Conservation (phyloP, 768 basidiomycete genomes). For the Mycena indigotica region DNA sequence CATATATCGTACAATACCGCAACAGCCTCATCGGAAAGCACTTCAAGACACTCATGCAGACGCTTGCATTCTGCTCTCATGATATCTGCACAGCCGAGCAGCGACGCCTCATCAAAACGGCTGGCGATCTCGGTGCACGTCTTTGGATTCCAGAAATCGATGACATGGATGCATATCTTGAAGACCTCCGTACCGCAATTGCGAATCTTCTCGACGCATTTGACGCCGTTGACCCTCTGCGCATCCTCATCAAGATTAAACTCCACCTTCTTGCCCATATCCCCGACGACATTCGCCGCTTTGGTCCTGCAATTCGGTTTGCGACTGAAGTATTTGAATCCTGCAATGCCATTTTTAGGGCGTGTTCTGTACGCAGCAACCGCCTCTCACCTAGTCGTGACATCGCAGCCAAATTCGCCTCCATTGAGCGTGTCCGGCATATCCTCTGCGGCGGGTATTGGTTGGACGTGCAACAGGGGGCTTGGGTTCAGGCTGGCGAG, state of each 20-base stretch:
- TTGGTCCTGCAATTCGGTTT: slow-evolving; percentile 27
- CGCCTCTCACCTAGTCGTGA: slow-evolving; percentile 32
- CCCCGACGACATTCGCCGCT: slow-evolving; percentile 22
- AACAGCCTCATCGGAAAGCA: slow-evolving; percentile 30
- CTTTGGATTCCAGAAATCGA: slow-evolving; percentile 25
- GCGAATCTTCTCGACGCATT: slow-evolving; percentile 26
- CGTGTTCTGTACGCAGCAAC: slow-evolving; percentile 28
- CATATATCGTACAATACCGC: slow-evolving; percentile 20
- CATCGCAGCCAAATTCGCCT: slow-evolving; percentile 19
- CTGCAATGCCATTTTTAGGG: slow-evolving; percentile 31
- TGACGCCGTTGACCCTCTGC: slow-evolving; percentile 20
- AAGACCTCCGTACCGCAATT: background rate
- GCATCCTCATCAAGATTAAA: slow-evolving; percentile 27
- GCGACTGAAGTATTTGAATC: slow-evolving; percentile 32
- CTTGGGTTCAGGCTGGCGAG: slow-evolving; percentile 13
- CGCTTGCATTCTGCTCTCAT: slow-evolving; percentile 10
- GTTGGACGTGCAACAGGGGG: background rate
- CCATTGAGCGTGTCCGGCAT: slow-evolving; percentile 19
- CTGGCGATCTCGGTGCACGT: slow-evolving; percentile 19
- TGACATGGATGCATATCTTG: slow-evolving; percentile 20
- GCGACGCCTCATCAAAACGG: slow-evolving; percentile 17
- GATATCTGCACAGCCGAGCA: slow-evolving; percentile 3
- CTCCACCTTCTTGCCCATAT: slow-evolving; percentile 27
- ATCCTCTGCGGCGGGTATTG: slow-evolving; percentile 23
- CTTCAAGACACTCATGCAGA: slow-evolving; percentile 27